phyloP scores from a whole-genome alignment of 2,329 filamentous ascomycete species.

The Aspergillus amoenus region DNA sequence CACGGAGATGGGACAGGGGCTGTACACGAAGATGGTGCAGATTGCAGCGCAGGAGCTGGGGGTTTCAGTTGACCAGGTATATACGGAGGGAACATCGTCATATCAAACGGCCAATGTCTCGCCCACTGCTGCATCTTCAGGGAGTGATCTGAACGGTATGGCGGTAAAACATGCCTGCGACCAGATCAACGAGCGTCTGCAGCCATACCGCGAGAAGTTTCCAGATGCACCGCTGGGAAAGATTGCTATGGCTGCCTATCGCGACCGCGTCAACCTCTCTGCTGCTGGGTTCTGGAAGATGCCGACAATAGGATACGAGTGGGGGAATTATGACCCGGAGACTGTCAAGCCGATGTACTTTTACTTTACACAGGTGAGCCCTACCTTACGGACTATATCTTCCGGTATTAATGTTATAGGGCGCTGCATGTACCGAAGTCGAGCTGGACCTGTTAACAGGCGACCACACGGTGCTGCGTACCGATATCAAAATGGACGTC shows the following conservation, averaged over 20 bases:
- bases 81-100: conserved; percentile 63
- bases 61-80: conserved; percentile 53
- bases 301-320: conserved; percentile 92
- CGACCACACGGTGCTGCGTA: conserved; percentile 86
- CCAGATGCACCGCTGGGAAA: conserved; percentile 79
- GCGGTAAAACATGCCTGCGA: conserved; percentile 90
- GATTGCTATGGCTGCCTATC: conserved; percentile 87
- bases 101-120: conserved; percentile 95
- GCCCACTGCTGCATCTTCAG: conserved; percentile 88
- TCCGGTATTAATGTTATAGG: conserved; percentile 35
- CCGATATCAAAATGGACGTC: conserved; percentile 97
- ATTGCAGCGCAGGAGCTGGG: conserved; percentile 86
- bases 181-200: conserved; percentile 83
- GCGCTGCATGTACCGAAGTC: conserved; percentile 86
- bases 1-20: conserved; percentile 96
- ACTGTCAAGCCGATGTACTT: conserved; percentile 86
- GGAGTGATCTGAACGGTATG: conserved; percentile 92
- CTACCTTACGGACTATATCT: no score
- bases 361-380: conserved; percentile 78
- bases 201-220: conserved; percentile 81
- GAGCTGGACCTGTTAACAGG: conserved; percentile 92
- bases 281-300: conserved; percentile 98
- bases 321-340: conserved; percentile 63
- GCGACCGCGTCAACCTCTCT: conserved; percentile 96
- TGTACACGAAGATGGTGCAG: conserved; percentile 97